phyloP scores from a whole-genome alignment of 148 eudicot genomes.

The Hydrangea macrophylla region DNA sequence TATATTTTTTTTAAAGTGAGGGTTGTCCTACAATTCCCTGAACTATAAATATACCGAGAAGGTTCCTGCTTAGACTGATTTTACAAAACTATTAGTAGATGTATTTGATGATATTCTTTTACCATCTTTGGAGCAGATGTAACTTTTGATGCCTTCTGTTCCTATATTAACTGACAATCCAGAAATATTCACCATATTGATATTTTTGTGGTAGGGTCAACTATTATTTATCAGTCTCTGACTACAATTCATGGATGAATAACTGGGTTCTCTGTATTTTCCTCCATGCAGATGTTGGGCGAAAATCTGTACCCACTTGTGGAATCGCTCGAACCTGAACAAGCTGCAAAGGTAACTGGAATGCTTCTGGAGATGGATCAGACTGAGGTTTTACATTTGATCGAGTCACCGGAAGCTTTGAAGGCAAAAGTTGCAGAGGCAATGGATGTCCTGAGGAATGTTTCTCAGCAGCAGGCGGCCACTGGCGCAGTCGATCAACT shows the following conservation, averaged over 20 bases:
- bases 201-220: not conserved
- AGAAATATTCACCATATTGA: not conserved
- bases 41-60: no score
- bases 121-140: not conserved
- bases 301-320: slow-evolving; percentile 78
- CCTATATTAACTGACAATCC: no score
- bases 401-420: slow-evolving; percentile 73
- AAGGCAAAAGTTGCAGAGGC: slow-evolving; percentile 80
- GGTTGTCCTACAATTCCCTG: no score
- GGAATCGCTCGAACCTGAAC: slow-evolving; percentile 65
- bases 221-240: not conserved
- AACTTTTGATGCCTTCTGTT: not conserved
- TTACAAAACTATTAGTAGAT: no score
- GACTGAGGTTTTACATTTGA: slow-evolving; percentile 65
- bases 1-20: no score
- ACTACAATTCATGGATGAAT: not conserved
- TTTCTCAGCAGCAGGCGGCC: slow-evolving; percentile 47
- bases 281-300: slow-evolving; percentile 66
- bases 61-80: no score
- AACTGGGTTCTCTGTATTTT: not conserved
- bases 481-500: slow-evolving; percentile 50
- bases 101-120: not conserved
- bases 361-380: slow-evolving; percentile 89
- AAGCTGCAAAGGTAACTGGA: slow-evolving; percentile 79
- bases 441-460: slow-evolving; percentile 65